phyloP scores from a whole-genome alignment of 2,329 filamentous ascomycete species.

The Drechslerella stenobrocha region DNA sequence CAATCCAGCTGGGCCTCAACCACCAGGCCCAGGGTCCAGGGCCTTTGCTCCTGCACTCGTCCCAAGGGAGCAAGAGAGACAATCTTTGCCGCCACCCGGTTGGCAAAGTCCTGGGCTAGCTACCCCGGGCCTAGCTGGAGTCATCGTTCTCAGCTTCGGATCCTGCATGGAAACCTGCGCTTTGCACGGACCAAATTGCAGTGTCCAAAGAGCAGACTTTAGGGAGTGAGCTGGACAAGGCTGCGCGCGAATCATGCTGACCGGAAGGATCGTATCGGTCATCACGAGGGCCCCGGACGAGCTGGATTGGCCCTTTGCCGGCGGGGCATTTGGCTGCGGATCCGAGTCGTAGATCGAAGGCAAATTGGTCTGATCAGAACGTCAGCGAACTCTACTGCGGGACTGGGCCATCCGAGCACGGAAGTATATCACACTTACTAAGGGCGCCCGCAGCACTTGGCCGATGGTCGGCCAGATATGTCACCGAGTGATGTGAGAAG shows the following conservation, averaged over 20 bases:
- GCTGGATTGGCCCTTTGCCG: no score
- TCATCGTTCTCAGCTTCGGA: constrained; percentile 3
- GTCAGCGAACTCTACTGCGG: no score
- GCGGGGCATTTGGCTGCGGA: not conserved
- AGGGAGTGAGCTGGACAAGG: not conserved
- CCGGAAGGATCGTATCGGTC: not conserved
- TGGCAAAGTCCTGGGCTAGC: not conserved
- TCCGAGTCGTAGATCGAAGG: not conserved
- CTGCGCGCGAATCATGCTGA: constrained; percentile 3
- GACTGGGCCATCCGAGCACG: no score
- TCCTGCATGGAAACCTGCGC: constrained; percentile 1
- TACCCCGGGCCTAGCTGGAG: not conserved
- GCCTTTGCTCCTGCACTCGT: not conserved
- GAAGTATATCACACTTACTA: no score
- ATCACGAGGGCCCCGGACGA: no score
- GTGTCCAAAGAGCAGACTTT: not conserved
- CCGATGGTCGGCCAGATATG: no score
- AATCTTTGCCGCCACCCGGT: constrained; percentile 3
- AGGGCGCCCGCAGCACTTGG: no score
- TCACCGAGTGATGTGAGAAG: no score
- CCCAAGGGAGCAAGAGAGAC: not conserved
- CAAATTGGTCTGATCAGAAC: not conserved
- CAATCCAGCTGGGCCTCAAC: constrained; percentile 2
- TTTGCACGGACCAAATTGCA: not conserved
- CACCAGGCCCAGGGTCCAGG: not conserved